phyloP scores from a whole-genome alignment of 1,284 basidiomycete species.

The Coniophora puteana region DNA sequence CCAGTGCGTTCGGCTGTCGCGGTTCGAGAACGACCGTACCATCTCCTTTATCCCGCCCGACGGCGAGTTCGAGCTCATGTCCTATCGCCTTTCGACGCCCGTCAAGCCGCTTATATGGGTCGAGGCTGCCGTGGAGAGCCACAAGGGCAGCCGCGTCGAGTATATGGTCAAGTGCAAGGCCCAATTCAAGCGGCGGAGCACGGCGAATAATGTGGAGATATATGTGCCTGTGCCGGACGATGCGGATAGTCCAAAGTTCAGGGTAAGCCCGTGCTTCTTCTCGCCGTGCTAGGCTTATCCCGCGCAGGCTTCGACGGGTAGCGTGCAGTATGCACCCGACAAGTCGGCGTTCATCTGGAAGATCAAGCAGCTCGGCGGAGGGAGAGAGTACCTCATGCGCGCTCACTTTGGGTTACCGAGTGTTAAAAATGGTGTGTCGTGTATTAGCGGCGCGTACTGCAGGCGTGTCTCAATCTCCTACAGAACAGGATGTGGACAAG shows the following conservation, averaged over 20 bases:
- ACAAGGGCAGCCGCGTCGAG: constrained; percentile 91
- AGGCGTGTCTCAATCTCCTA: neutral
- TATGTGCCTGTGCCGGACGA: constrained; percentile 98
- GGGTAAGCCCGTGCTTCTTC: constrained; percentile 47
- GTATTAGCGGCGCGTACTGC: neutral
- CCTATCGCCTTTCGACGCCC: constrained; percentile 91
- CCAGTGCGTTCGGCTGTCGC: constrained; percentile 98
- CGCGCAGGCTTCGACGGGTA: constrained; percentile 80
- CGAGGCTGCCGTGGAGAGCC: constrained; percentile 94
- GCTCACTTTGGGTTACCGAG: constrained; percentile 94
- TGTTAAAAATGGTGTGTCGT: constrained; percentile 72
- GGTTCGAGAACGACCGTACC: constrained; percentile 98
- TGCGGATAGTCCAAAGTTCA: constrained; percentile 96
- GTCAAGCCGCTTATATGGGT: constrained; percentile 99
- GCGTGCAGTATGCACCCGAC: constrained; percentile 92
- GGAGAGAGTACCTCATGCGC: constrained; percentile 92
- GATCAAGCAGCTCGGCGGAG: constrained; percentile 93
- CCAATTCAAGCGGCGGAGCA: constrained; percentile 95
- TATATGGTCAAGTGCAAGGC: constrained; percentile 99
- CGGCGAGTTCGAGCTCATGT: constrained; percentile 99
- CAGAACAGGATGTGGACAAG: constrained; percentile 83
- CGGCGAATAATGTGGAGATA: constrained; percentile 98
- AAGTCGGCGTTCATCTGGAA: constrained; percentile 98
- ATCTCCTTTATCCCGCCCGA: constrained; percentile 99
- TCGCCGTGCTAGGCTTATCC: neutral